A percentile compares a stretch with the other conserved stretches of the same genome.
phyloP scores from a whole-genome alignment of 2,329 filamentous ascomycete species.

The Xylariaceae sp. region DNA sequence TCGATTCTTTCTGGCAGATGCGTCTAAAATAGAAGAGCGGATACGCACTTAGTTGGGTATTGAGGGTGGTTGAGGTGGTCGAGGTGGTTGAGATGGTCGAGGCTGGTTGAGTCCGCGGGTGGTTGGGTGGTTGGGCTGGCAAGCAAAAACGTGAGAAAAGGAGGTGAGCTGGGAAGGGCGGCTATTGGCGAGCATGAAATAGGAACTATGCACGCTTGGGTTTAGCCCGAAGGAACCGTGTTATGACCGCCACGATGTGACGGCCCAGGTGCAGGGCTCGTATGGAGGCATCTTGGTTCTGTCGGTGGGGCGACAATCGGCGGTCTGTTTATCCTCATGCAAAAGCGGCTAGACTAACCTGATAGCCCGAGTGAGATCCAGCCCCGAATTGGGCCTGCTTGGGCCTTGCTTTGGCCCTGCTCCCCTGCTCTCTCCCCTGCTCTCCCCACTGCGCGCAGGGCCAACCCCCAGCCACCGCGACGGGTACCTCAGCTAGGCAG shows the following conservation, averaged over 20 bases:
- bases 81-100: too few relatives aligned
- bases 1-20: constrained; percentile 32
- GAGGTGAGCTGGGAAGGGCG: constrained; percentile 30
- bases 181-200: constrained; percentile 33
- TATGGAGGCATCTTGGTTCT: constrained; percentile 30
- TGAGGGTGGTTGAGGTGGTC: constrained; percentile 21
- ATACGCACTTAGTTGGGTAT: constrained; percentile 29
- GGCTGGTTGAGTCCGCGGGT: too few relatives aligned
- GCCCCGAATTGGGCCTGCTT: not conserved
- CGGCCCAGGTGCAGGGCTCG: constrained; percentile 23
- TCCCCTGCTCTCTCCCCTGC: too few relatives aligned
- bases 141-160: constrained; percentile 28
- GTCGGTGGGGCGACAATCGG: constrained; percentile 20
- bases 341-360: constrained; percentile 20
- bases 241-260: constrained; percentile 25
- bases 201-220: constrained; percentile 23
- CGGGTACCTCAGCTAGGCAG: not conserved
- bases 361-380: constrained; percentile 3
- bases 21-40: constrained; percentile 33
- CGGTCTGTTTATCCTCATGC: constrained; percentile 27
- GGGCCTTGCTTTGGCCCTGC: too few relatives aligned
- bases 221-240: constrained; percentile 18
- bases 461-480: not conserved
- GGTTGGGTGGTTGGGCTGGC: constrained; percentile 13
- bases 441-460: not conserved